Evolutionary conservation across 805 yeast genomes (phyloP).

Genomic region (Sungouiozyma ichnusensis): DNA sequence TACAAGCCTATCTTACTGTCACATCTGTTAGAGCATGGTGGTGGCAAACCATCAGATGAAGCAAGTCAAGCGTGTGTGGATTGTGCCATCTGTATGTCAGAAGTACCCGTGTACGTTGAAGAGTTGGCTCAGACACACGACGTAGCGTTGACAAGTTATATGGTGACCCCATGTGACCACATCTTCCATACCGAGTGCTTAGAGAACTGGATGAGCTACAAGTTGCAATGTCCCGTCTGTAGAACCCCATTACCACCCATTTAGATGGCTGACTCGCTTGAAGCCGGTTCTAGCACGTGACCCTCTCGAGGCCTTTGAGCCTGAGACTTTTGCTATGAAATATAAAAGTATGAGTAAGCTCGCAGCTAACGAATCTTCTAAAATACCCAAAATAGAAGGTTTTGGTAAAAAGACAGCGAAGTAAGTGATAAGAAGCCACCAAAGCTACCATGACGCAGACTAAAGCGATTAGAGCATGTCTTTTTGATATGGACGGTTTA

Average conservation of each 20-base stretch:
- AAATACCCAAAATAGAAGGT: too few relatives aligned
- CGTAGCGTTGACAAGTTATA: conserved; percentile 41
- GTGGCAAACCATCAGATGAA: conserved; percentile 15
- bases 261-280: too few relatives aligned
- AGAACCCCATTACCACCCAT: conserved; percentile 77
- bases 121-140: conserved; percentile 25
- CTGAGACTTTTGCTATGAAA: too few relatives aligned
- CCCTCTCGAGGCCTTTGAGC: neutral
- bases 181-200: conserved; percentile 84
- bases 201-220: conserved; percentile 88
- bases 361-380: too few relatives aligned
- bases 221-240: conserved; percentile 90
- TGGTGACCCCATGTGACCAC: conserved; percentile 89
- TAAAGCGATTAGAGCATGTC: conserved; percentile 24
- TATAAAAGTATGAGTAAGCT: too few relatives aligned
- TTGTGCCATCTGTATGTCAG: conserved; percentile 86
- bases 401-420: neutral
- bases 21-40: conserved; percentile 25
- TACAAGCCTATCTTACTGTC: conserved; percentile 34
- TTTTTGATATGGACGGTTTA: conserved; percentile 86
- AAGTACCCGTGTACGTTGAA: conserved; percentile 33
- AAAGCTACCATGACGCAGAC: conserved; percentile 1
- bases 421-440: neutral
- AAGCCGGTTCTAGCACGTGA: neutral
- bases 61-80: conserved; percentile 40